A percentile compares a stretch with the other conserved stretches of the same genome.
Evolutionary conservation across 169 alveolate genomes (phyloP).

Genomic region (Plasmodium coatneyi): DNA sequence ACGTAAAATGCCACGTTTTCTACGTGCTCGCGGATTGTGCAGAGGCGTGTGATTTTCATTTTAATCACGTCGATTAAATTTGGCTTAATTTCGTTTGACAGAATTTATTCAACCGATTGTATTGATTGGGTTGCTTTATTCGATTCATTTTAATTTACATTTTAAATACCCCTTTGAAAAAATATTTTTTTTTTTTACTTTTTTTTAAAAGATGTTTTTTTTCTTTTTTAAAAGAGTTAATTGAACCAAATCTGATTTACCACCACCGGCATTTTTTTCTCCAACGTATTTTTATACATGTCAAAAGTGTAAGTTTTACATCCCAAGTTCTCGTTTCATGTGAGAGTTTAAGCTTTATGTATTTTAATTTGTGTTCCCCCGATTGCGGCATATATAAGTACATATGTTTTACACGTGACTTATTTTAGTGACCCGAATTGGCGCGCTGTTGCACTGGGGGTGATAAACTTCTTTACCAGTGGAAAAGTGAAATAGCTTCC

Average conservation of each 20-base stretch:
- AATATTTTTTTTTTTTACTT: background rate
- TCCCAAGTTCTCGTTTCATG: background rate
- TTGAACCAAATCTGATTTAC: background rate
- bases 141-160: background rate
- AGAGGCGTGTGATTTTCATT: background rate
- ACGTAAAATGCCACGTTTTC: background rate
- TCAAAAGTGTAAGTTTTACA: background rate
- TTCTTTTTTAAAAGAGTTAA: background rate
- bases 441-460: background rate
- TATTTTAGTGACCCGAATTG: background rate
- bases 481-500: background rate
- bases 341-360: background rate
- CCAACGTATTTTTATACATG: background rate
- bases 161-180: background rate
- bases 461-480: background rate
- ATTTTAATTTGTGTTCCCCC: background rate
- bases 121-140: background rate
- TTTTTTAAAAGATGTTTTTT: background rate
- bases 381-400: background rate
- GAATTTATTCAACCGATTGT: background rate
- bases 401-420: background rate
- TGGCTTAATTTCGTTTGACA: background rate
- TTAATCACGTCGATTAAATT: background rate
- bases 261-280: background rate
- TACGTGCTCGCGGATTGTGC: background rate